phyloP scores from a whole-genome alignment of 2,329 filamentous ascomycete genomes.

The Cytospora piceicola region DNA sequence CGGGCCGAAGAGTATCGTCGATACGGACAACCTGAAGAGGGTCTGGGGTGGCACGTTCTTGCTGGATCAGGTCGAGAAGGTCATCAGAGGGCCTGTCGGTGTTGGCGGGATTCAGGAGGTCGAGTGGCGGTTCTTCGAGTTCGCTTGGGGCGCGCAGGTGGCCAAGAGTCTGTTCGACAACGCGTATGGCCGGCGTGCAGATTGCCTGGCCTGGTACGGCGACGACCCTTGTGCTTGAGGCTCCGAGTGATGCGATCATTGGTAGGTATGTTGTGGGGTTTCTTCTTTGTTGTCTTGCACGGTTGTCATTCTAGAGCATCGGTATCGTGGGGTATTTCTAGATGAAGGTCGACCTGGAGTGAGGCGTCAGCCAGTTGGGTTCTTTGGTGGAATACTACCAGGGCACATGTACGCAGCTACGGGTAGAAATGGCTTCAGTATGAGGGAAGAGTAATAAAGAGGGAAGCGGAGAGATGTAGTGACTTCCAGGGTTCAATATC shows the following conservation, averaged over 20 bases:
- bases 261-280: not conserved
- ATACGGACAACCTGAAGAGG: constrained; percentile 5
- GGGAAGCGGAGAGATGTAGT: too few relatives aligned
- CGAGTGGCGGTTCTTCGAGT: constrained; percentile 19
- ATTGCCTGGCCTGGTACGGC: constrained; percentile 8
- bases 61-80: constrained; percentile 9
- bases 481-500: too few relatives aligned
- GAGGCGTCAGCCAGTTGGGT: too few relatives aligned
- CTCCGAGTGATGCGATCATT: not conserved
- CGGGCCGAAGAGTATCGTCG: constrained; percentile 3
- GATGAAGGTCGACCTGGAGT: too few relatives aligned
- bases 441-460: too few relatives aligned
- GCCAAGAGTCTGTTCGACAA: constrained; percentile 10
- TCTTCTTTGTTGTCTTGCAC: not conserved
- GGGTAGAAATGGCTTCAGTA: too few relatives aligned
- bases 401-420: too few relatives aligned
- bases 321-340: too few relatives aligned
- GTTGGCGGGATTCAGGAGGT: constrained; percentile 1
- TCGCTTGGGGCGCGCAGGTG: constrained; percentile 9
- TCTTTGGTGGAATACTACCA: too few relatives aligned
- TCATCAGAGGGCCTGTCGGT: not conserved
- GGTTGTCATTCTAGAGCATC: too few relatives aligned
- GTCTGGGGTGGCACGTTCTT: constrained; percentile 8
- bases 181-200: not conserved
- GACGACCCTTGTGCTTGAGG: constrained; percentile 10